Evolutionary conservation across 1,139 yeast genomes (phyloP).

Genomic region (Yamadazyma oceani): DNA sequence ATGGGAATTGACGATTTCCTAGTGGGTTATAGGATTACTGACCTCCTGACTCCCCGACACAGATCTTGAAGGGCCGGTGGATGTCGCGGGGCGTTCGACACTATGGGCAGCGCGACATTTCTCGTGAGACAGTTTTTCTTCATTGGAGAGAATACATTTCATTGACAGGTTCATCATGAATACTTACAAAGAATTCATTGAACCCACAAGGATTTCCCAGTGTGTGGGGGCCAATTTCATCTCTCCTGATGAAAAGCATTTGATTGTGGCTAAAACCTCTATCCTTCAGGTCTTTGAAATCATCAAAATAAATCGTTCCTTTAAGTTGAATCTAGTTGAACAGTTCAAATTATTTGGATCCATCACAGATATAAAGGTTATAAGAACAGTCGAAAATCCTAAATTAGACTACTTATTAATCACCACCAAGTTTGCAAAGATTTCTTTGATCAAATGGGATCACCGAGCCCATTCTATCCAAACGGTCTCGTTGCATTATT

Average conservation of each 20-base stretch:
- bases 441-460: slow-evolving; percentile 78
- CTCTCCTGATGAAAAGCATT: slow-evolving; percentile 46
- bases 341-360: slow-evolving; percentile 76
- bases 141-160: too few species aligned
- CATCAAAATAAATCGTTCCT: slow-evolving; percentile 24
- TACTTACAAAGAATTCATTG: slow-evolving; percentile 75
- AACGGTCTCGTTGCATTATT: slow-evolving; percentile 83
- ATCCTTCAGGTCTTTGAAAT: slow-evolving; percentile 67
- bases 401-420: slow-evolving; percentile 62
- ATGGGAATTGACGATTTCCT: background rate
- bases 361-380: slow-evolving; percentile 56
- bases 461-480: slow-evolving; percentile 47
- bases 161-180: slow-evolving; percentile 54
- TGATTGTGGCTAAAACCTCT: slow-evolving; percentile 72
- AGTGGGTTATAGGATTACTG: too few species aligned
- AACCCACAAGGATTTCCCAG: slow-evolving; percentile 72
- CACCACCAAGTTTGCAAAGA: slow-evolving; percentile 73
- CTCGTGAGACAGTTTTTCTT: background rate
- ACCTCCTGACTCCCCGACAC: too few species aligned
- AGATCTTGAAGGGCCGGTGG: too few species aligned
- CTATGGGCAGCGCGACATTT: background rate
- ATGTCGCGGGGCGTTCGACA: too few species aligned
- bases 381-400: slow-evolving; percentile 52
- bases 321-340: slow-evolving; percentile 52
- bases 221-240: slow-evolving; percentile 65